Evolutionary conservation across 345 rosid genomes (phyloP).

Genomic region (Reutealis trisperma): DNA sequence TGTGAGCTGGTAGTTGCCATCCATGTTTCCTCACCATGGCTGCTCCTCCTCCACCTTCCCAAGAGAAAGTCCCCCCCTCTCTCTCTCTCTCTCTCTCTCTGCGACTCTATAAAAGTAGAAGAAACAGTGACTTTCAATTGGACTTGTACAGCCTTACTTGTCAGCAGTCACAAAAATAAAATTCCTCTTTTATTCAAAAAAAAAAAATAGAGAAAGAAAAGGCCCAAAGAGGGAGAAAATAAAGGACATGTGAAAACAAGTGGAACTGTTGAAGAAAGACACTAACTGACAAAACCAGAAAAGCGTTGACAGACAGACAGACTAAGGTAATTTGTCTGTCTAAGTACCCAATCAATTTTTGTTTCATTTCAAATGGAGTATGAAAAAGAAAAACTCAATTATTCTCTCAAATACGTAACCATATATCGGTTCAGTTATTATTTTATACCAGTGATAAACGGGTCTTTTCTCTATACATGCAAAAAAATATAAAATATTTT

Average conservation of each 20-base stretch:
- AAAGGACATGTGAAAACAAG: neutral
- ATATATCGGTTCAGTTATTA: too few species aligned
- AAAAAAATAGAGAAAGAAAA: neutral
- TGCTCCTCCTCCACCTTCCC: slow-evolving; percentile 20
- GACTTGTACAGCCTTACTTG: neutral
- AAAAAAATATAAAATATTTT: too few species aligned
- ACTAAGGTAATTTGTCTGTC: neutral
- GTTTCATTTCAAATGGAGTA: too few species aligned
- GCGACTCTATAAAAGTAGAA: neutral
- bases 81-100: too few species aligned
- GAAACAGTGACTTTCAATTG: too few species aligned
- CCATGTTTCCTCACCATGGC: slow-evolving; percentile 96
- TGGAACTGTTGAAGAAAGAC: neutral
- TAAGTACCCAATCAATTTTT: too few species aligned
- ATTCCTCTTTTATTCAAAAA: neutral
- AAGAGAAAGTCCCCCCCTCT: too few species aligned
- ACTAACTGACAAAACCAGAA: slow-evolving; percentile 1
- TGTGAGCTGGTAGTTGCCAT: slow-evolving; percentile 97
- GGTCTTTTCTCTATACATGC: too few species aligned
- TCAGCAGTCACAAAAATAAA: neutral
- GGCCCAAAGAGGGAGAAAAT: too few species aligned
- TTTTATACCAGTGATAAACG: too few species aligned
- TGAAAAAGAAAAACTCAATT: too few species aligned
- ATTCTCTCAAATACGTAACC: too few species aligned
- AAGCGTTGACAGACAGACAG: slow-evolving; percentile 7